A percentile compares a stretch with the other conserved stretches of the same genome.
Evolutionary conservation across 176 grass and related monocot genomes (phyloP).

Genomic region (Aegilops bicornis): DNA sequence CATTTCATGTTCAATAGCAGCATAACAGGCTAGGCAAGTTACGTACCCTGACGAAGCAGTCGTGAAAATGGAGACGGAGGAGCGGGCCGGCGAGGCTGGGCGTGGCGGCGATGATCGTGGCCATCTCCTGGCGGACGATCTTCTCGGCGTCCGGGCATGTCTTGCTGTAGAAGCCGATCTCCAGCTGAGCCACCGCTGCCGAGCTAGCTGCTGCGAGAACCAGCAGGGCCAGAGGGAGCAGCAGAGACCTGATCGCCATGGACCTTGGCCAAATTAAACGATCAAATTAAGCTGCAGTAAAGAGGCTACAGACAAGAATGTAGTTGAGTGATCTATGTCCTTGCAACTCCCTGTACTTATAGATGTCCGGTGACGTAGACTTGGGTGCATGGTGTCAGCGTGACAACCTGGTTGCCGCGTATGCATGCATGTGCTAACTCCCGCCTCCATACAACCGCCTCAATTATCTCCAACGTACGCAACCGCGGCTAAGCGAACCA

Average conservation of each 20-base stretch:
- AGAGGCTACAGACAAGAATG: background rate
- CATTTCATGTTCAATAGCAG: too few species aligned
- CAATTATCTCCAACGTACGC: background rate
- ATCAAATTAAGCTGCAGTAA: background rate
- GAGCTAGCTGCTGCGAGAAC: constrained; percentile 12
- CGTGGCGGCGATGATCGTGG: constrained; percentile 28
- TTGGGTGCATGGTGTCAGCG: background rate
- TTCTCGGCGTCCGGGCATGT: constrained; percentile 59
- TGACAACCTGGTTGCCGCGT: constrained; percentile 25
- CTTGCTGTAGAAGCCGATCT: constrained; percentile 58
- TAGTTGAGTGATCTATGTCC: background rate
- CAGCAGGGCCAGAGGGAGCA: background rate
- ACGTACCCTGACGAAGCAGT: constrained; percentile 67
- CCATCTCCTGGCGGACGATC: constrained; percentile 61
- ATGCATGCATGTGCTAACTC: constrained; percentile 36
- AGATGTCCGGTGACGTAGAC: background rate
- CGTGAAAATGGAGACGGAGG: constrained; percentile 68
- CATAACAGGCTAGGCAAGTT: too few species aligned
- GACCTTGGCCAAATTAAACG: background rate
- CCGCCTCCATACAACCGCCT: background rate
- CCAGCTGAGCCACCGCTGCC: constrained; percentile 41
- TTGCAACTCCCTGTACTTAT: constrained; percentile 6
- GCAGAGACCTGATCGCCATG: constrained; percentile 1
- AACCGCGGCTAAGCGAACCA: background rate
- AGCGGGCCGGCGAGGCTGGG: constrained; percentile 56